These are phyloP conservation scores for Leccinum olivaceopallidum DNA, from an alignment of 768 basidiomycete species.

Conservation along the genomic window DNA sequence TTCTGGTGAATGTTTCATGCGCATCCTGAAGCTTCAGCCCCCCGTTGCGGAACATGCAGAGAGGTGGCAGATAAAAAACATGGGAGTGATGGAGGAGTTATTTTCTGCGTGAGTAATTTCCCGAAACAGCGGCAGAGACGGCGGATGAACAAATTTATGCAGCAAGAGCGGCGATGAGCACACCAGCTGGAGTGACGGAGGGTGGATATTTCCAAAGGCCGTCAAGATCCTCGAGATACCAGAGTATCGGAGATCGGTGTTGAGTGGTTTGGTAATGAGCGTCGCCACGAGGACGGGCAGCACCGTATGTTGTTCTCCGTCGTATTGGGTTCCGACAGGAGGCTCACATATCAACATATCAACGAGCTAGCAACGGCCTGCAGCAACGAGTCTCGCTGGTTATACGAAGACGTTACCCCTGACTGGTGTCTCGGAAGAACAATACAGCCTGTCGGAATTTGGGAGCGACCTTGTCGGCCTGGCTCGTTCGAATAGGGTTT, in stretches of 20 bases:
- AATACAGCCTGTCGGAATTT: constrained; percentile 53
- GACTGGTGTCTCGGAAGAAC: constrained; percentile 22
- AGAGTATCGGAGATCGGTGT: constrained; percentile 59
- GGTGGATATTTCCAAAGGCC: constrained; percentile 73
- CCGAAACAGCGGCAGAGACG: neutral
- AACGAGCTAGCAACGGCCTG: constrained; percentile 62
- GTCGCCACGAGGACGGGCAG: constrained; percentile 83
- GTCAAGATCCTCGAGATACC: constrained; percentile 63
- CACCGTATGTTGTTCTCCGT: constrained; percentile 55
- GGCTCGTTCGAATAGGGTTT: constrained; percentile 51
- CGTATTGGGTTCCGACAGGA: constrained; percentile 7
- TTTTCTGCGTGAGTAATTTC: constrained; percentile 48
- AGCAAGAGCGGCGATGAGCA: constrained; percentile 37
- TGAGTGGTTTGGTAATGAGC: constrained; percentile 76
- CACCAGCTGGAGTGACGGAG: constrained; percentile 65
- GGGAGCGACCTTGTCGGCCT: constrained; percentile 57
- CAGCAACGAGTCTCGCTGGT: constrained; percentile 56
- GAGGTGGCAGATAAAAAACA: constrained; percentile 54
- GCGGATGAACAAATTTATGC: constrained; percentile 5
- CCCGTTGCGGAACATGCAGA: constrained; percentile 42
- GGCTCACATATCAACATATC: constrained; percentile 19
- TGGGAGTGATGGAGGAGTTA: constrained; percentile 48
- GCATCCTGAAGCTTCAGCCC: constrained; percentile 47
- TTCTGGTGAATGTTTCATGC: constrained; percentile 63
- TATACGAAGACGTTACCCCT: constrained; percentile 59